phyloP scores from a whole-genome alignment of 2,329 filamentous ascomycete species.

The Sarocladium brachiariae region DNA sequence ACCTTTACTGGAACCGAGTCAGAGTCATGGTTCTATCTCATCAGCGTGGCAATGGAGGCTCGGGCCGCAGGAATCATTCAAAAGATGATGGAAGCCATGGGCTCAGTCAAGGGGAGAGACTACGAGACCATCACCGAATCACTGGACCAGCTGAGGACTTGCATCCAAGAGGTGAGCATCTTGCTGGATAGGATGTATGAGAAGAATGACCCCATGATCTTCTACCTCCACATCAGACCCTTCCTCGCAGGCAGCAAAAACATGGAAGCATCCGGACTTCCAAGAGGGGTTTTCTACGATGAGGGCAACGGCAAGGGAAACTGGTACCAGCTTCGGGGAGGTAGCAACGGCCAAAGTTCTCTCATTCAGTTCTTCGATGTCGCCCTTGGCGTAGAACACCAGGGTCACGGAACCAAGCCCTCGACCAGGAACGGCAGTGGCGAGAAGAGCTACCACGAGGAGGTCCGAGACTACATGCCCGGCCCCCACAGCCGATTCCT shows the following conservation, averaged over 20 bases:
- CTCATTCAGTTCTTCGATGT: constrained; percentile 92
- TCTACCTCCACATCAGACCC: constrained; percentile 83
- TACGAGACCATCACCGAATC: constrained; percentile 52
- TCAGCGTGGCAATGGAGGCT: constrained; percentile 87
- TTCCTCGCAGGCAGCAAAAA: constrained; percentile 89
- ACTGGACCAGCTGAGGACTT: constrained; percentile 57
- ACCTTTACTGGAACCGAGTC: constrained; percentile 86
- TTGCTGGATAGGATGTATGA: constrained; percentile 83
- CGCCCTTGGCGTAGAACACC: constrained; percentile 75
- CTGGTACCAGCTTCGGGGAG: constrained; percentile 77
- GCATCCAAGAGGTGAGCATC: constrained; percentile 59
- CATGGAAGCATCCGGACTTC: constrained; percentile 78
- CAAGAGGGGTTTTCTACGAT: constrained; percentile 79
- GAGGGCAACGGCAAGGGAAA: constrained; percentile 57
- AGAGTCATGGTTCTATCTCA: constrained; percentile 90
- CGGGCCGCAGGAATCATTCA: constrained; percentile 69
- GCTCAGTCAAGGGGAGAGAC: constrained; percentile 57
- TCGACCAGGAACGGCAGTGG: constrained; percentile 7
- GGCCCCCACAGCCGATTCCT: constrained; percentile 76
- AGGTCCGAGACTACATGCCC: constrained; percentile 89
- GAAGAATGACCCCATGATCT: constrained; percentile 75
- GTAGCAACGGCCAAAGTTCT: constrained; percentile 89
- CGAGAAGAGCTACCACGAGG: constrained; percentile 40
- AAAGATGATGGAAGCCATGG: constrained; percentile 69
- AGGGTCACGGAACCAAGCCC: constrained; percentile 27